phyloP scores from a whole-genome alignment of 495 filamentous ascomycete species.

The Glonium stellatum region DNA sequence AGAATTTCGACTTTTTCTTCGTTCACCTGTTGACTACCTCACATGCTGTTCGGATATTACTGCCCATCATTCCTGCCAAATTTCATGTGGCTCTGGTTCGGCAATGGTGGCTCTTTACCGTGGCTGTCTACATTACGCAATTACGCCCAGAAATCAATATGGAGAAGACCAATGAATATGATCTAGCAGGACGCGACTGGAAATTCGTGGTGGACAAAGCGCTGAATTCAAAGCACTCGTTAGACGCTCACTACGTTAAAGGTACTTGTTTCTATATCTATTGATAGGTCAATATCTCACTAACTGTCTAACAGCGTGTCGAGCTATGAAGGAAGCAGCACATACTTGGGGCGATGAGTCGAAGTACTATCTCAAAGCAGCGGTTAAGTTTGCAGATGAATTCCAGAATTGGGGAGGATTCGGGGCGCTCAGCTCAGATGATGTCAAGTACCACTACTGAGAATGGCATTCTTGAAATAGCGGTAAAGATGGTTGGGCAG shows the following conservation, averaged over 20 bases:
- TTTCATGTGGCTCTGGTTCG: constrained; percentile 66
- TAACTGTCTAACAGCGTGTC: constrained; percentile 43
- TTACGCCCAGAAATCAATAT: constrained; percentile 62
- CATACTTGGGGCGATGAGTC: constrained; percentile 80
- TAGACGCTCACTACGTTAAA: constrained; percentile 80
- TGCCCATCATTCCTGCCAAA: constrained; percentile 67
- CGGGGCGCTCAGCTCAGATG: constrained; percentile 22
- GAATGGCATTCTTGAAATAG: background rate
- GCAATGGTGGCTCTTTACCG: constrained; percentile 81
- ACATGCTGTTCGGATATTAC: constrained; percentile 77
- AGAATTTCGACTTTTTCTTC: constrained; percentile 75
- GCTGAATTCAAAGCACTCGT: constrained; percentile 54
- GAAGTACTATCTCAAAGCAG: constrained; percentile 67
- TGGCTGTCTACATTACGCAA: constrained; percentile 70
- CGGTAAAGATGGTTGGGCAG: background rate
- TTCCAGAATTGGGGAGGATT: constrained; percentile 71
- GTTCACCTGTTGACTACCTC: constrained; percentile 74
- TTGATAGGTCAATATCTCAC: constrained; percentile 1
- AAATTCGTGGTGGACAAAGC: constrained; percentile 63
- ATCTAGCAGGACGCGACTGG: constrained; percentile 64
- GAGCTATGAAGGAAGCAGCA: constrained; percentile 66
- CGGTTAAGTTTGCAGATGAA: constrained; percentile 69
- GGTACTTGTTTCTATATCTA: constrained; percentile 33
- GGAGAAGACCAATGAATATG: constrained; percentile 53
- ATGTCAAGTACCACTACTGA: constrained; percentile 16